Evolutionary conservation across 2,329 filamentous ascomycete genomes (phyloP).

Genomic region (Apiospora arundinis): DNA sequence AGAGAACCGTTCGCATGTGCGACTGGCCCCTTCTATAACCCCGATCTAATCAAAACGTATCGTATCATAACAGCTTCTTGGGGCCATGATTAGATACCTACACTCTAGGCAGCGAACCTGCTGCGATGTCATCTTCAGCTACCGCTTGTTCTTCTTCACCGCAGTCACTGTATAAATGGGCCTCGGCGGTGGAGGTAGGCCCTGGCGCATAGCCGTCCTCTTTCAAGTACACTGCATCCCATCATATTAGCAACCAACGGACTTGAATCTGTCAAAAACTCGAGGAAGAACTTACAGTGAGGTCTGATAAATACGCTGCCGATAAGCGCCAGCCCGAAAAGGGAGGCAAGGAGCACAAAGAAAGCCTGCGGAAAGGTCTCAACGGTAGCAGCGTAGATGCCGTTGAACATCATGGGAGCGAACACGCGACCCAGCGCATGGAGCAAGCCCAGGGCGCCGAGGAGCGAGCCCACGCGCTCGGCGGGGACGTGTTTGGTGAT

Average conservation of each 20-base stretch:
- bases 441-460: slow-evolving; percentile 85
- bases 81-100: background rate
- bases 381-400: slow-evolving; percentile 84
- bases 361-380: slow-evolving; percentile 79
- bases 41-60: background rate
- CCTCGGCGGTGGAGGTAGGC: background rate
- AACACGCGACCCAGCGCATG: slow-evolving; percentile 83
- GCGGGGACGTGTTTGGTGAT: slow-evolving; percentile 90
- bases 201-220: slow-evolving; percentile 32
- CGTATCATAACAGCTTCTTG: background rate
- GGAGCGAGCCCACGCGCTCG: slow-evolving; percentile 82
- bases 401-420: slow-evolving; percentile 82
- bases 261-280: background rate
- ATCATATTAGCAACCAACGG: background rate
- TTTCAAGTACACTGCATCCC: slow-evolving; percentile 34
- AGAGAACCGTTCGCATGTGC: background rate
- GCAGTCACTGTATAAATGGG: background rate
- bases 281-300: slow-evolving; percentile 64
- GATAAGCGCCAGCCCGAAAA: slow-evolving; percentile 71
- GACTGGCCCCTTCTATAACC: background rate
- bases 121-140: slow-evolving; percentile 9
- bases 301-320: slow-evolving; percentile 75
- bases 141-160: background rate
- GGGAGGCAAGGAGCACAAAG: slow-evolving; percentile 73
- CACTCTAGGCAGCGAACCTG: slow-evolving; percentile 12